phyloP scores from a whole-genome alignment of 352 stramenopile species.

The Globisporangium uncinulatum region DNA sequence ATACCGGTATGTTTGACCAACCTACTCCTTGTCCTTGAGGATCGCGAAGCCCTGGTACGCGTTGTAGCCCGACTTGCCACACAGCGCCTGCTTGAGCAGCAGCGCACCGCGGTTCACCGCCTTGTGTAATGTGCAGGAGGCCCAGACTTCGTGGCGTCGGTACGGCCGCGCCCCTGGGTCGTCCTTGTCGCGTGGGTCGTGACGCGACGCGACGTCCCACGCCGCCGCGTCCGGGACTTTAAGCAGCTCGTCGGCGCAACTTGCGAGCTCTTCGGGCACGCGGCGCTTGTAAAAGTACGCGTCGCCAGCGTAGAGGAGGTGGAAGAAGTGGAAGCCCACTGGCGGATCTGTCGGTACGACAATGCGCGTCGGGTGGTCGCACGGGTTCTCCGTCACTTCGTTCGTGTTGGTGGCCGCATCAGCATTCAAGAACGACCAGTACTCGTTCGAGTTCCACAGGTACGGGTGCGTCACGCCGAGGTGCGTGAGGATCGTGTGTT shows the following conservation, averaged over 20 bases:
- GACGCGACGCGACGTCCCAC: neutral
- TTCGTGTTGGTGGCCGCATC: neutral
- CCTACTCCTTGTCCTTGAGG: constrained; percentile 10
- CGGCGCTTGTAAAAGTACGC: constrained; percentile 55
- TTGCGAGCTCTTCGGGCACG: constrained; percentile 26
- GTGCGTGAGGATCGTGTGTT: constrained; percentile 44
- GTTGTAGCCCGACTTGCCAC: constrained; percentile 13
- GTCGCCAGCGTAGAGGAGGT: constrained; percentile 23
- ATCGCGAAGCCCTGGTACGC: constrained; percentile 9
- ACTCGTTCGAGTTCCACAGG: constrained; percentile 19
- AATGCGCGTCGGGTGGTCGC: constrained; percentile 18
- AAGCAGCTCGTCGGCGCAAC: constrained; percentile 35
- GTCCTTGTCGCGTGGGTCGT: neutral
- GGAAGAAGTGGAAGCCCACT: constrained; percentile 44
- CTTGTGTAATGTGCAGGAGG: constrained; percentile 17
- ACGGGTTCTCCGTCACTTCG: constrained; percentile 22
- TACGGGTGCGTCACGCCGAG: constrained; percentile 39
- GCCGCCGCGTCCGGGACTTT: constrained; percentile 19
- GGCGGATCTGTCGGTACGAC: constrained; percentile 34
- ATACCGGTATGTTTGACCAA: neutral
- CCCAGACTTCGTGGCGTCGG: constrained; percentile 17
- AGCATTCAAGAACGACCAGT: constrained; percentile 35
- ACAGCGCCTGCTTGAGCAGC: constrained; percentile 12
- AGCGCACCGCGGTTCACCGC: constrained; percentile 7
- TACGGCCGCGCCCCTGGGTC: neutral